Evolutionary conservation across 139 green algal genomes (phyloP).

Genomic region (Protoeuglena noctilucae): DNA sequence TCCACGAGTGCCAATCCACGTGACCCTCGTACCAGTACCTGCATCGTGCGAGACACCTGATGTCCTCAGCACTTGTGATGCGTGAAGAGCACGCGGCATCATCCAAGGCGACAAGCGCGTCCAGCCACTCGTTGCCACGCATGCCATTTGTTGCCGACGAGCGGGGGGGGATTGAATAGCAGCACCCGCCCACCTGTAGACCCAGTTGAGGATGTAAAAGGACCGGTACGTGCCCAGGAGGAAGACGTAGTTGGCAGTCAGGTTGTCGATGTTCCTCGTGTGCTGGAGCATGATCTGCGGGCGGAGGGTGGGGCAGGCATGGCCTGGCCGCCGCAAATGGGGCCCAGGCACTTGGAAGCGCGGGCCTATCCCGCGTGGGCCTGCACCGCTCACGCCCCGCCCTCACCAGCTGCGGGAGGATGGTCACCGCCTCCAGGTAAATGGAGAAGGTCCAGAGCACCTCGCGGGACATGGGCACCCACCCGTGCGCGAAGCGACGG

Average conservation of each 20-base stretch:
- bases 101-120: no score
- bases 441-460: constrained; percentile 97
- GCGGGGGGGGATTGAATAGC: constrained; percentile 83
- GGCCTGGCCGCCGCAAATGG: no score
- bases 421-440: constrained; percentile 95
- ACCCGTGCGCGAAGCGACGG: constrained; percentile 47
- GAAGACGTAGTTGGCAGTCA: constrained; percentile 97
- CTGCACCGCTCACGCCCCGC: no score
- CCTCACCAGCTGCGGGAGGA: constrained; percentile 96
- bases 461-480: constrained; percentile 49
- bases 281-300: constrained; percentile 94
- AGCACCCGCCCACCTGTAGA: constrained; percentile 85
- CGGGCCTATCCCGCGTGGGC: no score
- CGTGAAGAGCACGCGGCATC: constrained; percentile 12
- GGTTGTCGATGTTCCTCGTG: constrained; percentile 97
- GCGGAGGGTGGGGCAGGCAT: no score
- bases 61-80: constrained; percentile 8
- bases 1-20: constrained; percentile 17
- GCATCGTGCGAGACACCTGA: constrained; percentile 14
- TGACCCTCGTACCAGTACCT: no score
- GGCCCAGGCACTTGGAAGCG: no score
- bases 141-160: no score
- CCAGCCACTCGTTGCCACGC: no score
- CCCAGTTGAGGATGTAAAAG: constrained; percentile 99
- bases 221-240: constrained; percentile 83